Conservation (phyloP, 192 early-diverging fungal species). For the Bifiguratus adelaidae region DNA sequence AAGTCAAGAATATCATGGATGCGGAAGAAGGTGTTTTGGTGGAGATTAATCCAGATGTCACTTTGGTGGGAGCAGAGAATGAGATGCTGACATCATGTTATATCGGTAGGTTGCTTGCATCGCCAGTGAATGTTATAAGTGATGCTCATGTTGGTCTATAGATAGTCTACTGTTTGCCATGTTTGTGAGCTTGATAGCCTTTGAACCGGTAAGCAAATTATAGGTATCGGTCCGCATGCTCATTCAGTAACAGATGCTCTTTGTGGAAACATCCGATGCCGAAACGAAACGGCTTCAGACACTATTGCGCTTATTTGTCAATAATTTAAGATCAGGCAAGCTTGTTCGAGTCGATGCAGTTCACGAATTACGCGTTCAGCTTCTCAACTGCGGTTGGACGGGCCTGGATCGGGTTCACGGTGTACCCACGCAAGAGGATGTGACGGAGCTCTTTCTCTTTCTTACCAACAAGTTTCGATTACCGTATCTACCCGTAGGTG, state of each 20-base stretch:
- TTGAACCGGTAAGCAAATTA: slow-evolving; percentile 44
- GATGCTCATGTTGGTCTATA: slow-evolving; percentile 1
- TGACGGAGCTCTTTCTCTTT: slow-evolving; percentile 60
- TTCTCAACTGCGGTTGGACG: slow-evolving; percentile 40
- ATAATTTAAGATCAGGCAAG: slow-evolving; percentile 47
- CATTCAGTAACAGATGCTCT: no score
- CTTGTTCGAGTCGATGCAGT: slow-evolving; percentile 36
- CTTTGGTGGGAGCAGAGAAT: slow-evolving; percentile 45
- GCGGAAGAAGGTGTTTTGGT: slow-evolving; percentile 20
- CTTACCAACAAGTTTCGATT: slow-evolving; percentile 49
- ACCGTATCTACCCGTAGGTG: slow-evolving; percentile 53
- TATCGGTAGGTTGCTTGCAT: slow-evolving; percentile 27
- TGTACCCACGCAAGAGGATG: slow-evolving; percentile 45
- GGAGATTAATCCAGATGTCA: slow-evolving; percentile 6
- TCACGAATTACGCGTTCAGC: slow-evolving; percentile 33
- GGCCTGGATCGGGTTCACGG: slow-evolving; percentile 3
- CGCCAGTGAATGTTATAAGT: neutral
- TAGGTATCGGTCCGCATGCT: no score
- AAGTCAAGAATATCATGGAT: slow-evolving; percentile 15
- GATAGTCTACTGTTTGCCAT: slow-evolving; percentile 54
- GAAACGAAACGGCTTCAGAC: slow-evolving; percentile 36
- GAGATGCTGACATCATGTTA: slow-evolving; percentile 54
- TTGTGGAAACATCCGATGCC: no score
- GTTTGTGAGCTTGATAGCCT: slow-evolving; percentile 46
- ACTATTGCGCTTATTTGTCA: slow-evolving; percentile 42